Evolutionary conservation across 208 protist genomes (phyloP).

Genomic region (Novymonas esmeraldas): DNA sequence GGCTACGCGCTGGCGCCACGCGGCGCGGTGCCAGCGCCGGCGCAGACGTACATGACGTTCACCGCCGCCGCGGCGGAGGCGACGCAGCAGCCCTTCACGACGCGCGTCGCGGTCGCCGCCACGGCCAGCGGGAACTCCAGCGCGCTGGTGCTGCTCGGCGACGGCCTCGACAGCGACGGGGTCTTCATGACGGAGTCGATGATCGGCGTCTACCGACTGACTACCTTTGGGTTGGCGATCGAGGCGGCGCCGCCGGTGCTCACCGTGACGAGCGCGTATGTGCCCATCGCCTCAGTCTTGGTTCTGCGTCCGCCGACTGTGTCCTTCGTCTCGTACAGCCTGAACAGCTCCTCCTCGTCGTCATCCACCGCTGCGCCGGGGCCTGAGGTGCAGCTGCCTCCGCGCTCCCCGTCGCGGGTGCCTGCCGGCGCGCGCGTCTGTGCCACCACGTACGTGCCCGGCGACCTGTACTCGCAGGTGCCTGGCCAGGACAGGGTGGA

Average conservation of each 20-base stretch:
- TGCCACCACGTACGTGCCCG: conserved; percentile 16
- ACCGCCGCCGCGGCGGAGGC: not conserved
- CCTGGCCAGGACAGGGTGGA: conserved; percentile 2
- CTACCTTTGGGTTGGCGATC: not conserved
- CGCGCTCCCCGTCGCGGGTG: conserved; percentile 3
- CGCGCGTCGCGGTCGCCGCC: not conserved
- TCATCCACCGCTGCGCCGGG: too few species aligned
- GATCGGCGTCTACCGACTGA: conserved; percentile 10
- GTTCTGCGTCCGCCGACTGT: conserved; percentile 18
- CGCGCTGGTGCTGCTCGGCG: not conserved
- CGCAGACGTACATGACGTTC: not conserved
- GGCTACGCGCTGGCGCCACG: not conserved
- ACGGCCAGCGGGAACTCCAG: not conserved
- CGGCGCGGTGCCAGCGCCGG: conserved; percentile 9
- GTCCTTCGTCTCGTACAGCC: conserved; percentile 1
- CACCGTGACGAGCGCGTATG: not conserved
- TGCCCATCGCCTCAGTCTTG: conserved; percentile 10
- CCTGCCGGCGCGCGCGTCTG: conserved; percentile 15
- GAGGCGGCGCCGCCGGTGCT: not conserved
- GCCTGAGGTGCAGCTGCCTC: not conserved
- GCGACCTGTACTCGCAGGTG: conserved; percentile 29
- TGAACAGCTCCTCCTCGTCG: too few species aligned
- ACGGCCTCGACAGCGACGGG: not conserved
- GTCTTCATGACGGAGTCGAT: not conserved
- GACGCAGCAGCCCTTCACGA: not conserved